A percentile compares a stretch with the other conserved stretches of the same genome.
These are phyloP conservation scores for Linderniella brevidens DNA, from an alignment of 257 asterid genomes.

Conservation along the genomic window DNA sequence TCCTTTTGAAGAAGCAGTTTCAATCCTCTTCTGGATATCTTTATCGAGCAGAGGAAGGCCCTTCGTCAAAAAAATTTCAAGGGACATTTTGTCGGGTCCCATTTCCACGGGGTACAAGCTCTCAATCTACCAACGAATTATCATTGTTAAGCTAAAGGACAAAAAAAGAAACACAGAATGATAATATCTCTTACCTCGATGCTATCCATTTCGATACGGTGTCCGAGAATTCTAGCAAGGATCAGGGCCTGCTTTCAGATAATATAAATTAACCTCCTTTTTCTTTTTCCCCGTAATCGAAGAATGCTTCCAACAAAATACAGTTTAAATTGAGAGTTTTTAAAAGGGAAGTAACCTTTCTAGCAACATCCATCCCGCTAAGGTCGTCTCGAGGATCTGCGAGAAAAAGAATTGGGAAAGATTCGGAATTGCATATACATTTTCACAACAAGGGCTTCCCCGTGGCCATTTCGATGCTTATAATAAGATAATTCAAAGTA, in stretches of 20 bases:
- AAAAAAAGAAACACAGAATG: conserved; percentile 10
- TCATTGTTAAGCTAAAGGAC: background rate
- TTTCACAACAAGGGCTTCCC: background rate
- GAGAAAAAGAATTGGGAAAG: background rate
- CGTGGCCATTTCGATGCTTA: conserved; percentile 12
- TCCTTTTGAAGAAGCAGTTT: conserved; percentile 55
- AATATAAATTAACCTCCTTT: no score
- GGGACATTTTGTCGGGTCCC: conserved; percentile 63
- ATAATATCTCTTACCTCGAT: conserved; percentile 43
- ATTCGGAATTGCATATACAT: no score
- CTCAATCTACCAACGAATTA: conserved; percentile 36
- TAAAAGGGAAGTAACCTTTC: conserved; percentile 49
- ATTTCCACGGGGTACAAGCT: conserved; percentile 80
- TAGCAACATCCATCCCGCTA: conserved; percentile 93
- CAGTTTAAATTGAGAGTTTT: no score
- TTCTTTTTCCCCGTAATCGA: no score
- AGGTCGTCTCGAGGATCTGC: conserved; percentile 98
- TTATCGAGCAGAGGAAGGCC: conserved; percentile 73
- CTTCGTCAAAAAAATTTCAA: conserved; percentile 48
- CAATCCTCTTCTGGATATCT: conserved; percentile 37
- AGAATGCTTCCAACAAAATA: no score
- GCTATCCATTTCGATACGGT: conserved; percentile 42
- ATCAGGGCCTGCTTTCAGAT: conserved; percentile 48
- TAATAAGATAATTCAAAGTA: background rate
- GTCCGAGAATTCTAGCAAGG: conserved; percentile 87